Evolutionary conservation across 768 basidiomycete genomes (phyloP), one percentile per base, ranked within the genome.

Genomic region (Pisolithus tinctorius): DNA sequence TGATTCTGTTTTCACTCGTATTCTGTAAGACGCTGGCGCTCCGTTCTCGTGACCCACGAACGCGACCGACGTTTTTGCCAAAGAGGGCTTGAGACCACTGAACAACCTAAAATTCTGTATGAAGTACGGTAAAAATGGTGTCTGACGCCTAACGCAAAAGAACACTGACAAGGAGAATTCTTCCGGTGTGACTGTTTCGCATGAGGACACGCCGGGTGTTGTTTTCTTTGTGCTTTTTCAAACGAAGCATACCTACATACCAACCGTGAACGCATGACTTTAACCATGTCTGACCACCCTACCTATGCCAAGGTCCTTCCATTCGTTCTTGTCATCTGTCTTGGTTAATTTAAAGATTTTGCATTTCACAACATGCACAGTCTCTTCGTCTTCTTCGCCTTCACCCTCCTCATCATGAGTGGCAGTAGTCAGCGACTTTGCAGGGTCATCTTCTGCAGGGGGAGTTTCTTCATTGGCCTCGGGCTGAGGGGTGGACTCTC

Each of bases 331-430:
- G 53, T 75, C 63, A 53, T 77, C 76, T 11, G 73, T 69, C 65
- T 79, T 82, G 53, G 68, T 69, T 62, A 89, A 59, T 61, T 76
- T 78, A 61, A 72, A 88, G 25, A 82, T 81, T 63, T 86, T 89
- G 45, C 79, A 67, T 63, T 74, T 80, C 45, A 80, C 71, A 42
- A 71, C 67, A 63, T 86, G 74, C 27, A 69, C 68, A 4, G 86
- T 89, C 53, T 81, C 81, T 60, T 92, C 89, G 38, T 84, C 76
- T 62, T 92, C 86, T 68, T 92, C 89, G 27, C 89, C 89, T 59
- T 83, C 83, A 10, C 89, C 88, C 53, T 87, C 86, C 48, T 72
- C 72, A 56, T 87, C 86, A 55, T 84, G 80, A 49, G 69, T 66
- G n/a, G 52, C 57, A 9, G 53, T 58, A 17, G 63, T 58, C 2